phyloP scores from a whole-genome alignment of 371 early-diverging fungal genomes.

The Mortierella sp. region DNA sequence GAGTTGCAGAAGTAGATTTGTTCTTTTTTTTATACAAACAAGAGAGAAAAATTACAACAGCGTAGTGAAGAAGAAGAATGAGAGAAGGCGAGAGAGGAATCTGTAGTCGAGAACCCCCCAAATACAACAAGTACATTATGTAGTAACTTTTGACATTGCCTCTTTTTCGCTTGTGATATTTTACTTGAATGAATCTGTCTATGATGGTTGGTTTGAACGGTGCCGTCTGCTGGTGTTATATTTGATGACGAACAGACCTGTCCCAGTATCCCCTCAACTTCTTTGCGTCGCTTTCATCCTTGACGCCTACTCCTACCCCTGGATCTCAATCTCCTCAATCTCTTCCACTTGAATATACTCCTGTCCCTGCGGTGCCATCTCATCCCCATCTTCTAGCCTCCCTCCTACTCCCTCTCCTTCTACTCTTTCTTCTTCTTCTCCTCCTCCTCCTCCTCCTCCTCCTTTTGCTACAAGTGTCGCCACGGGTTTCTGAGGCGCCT shows the following conservation, averaged over 20 bases:
- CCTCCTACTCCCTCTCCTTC: background rate
- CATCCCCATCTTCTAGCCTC: background rate
- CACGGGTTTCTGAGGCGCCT: background rate
- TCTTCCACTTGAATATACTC: background rate
- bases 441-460: background rate
- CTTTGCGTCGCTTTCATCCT: too few species aligned
- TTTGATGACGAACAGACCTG: too few species aligned
- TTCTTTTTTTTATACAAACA: conserved; percentile 6
- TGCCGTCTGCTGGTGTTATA: too few species aligned
- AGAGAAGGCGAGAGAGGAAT: background rate
- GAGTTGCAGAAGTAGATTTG: conserved; percentile 79
- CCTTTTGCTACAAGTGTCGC: background rate
- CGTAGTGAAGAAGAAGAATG: background rate
- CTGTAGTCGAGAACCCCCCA: conserved; percentile 6
- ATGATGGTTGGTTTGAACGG: too few species aligned
- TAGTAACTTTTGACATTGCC: background rate
- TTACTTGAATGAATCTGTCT: background rate
- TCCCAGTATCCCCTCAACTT: background rate
- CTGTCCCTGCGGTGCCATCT: background rate
- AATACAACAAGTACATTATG: conserved; percentile 13
- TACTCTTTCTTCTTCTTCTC: background rate
- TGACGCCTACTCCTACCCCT: background rate
- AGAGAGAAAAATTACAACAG: conserved; percentile 3
- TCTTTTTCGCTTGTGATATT: background rate
- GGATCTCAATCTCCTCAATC: background rate